A percentile compares a stretch with the other conserved stretches of the same genome.
These are phyloP conservation scores for Raphanus hybrid DNA, from an alignment of 441 rosid species.

Conservation along the genomic window DNA sequence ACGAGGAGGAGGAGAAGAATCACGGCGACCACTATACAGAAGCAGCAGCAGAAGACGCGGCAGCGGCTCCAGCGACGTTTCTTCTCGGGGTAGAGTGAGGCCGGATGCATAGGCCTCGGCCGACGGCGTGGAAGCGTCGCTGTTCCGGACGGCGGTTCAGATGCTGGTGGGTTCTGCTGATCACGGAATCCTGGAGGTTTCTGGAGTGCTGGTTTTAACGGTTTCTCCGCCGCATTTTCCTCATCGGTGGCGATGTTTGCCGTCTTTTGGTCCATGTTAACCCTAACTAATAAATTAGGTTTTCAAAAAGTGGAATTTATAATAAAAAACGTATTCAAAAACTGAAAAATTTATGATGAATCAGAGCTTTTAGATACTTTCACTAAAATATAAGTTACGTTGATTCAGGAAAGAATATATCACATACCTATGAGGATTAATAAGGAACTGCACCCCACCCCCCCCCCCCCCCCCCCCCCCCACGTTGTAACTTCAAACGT, in stretches of 20 bases:
- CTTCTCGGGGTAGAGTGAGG: slow-evolving; percentile 52
- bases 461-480: not conserved
- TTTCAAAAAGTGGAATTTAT: not conserved
- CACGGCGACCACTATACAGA: slow-evolving; percentile 41
- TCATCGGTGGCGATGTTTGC: slow-evolving; percentile 32
- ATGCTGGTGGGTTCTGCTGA: slow-evolving; percentile 28
- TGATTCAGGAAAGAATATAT: slow-evolving; percentile 11
- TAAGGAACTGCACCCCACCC: not conserved
- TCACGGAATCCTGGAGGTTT: slow-evolving; percentile 78
- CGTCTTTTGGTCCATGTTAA: slow-evolving; percentile 28
- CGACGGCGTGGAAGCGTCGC: slow-evolving; percentile 34
- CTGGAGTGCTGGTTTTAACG: slow-evolving; percentile 51
- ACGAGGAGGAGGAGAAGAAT: slow-evolving; percentile 44
- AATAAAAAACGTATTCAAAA: not conserved
- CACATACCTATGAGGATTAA: slow-evolving; percentile 1
- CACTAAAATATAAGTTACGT: slow-evolving; percentile 1
- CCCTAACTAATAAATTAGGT: slow-evolving; percentile 3
- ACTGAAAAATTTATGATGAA: not conserved
- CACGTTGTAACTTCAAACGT: slow-evolving; percentile 21
- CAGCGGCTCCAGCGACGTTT: slow-evolving; percentile 46
- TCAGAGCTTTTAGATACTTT: not conserved
- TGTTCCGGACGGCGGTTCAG: not conserved
- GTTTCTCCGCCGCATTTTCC: slow-evolving; percentile 48
- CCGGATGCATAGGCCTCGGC: slow-evolving; percentile 47
- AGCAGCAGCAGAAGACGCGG: slow-evolving; percentile 56